Evolutionary conservation across 2,329 filamentous ascomycete genomes (phyloP).

Genomic region (Penicillium aurantiogriseum): DNA sequence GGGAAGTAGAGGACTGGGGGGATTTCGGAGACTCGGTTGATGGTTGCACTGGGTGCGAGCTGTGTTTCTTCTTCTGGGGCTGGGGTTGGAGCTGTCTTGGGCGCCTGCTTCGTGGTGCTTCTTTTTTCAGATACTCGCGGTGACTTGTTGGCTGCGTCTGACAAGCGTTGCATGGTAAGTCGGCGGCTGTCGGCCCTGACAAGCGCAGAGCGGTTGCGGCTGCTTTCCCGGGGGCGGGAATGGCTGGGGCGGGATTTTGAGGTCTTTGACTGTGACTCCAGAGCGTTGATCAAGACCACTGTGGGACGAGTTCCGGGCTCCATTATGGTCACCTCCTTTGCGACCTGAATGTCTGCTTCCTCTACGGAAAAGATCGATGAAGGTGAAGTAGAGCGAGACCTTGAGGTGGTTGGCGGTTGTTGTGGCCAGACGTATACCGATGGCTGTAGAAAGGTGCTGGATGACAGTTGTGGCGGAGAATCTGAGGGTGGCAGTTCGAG

Average conservation of each 20-base stretch:
- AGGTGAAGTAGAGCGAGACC: constrained; percentile 29
- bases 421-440: constrained; percentile 31
- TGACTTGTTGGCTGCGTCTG: background rate
- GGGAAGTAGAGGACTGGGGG: constrained; percentile 21
- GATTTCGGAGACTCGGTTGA: constrained; percentile 27
- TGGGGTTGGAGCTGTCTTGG: background rate
- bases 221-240: constrained; percentile 18
- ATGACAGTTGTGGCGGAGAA: constrained; percentile 26
- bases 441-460: constrained; percentile 32
- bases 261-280: constrained; percentile 17
- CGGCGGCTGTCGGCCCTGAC: constrained; percentile 11
- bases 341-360: constrained; percentile 34
- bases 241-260: constrained; percentile 9
- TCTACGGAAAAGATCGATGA: constrained; percentile 33
- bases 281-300: constrained; percentile 34
- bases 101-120: background rate
- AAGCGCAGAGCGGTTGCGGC: background rate
- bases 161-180: constrained; percentile 2
- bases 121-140: background rate
- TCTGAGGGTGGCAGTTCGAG: constrained; percentile 35
- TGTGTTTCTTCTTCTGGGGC: background rate
- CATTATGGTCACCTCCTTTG: constrained; percentile 33
- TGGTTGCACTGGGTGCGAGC: constrained; percentile 18
- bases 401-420: constrained; percentile 14
- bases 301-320: constrained; percentile 33